Evolutionary conservation across 768 basidiomycete genomes (phyloP), one percentile per base, ranked within the genome.

Genomic region (Cantharellus anzutake): DNA sequence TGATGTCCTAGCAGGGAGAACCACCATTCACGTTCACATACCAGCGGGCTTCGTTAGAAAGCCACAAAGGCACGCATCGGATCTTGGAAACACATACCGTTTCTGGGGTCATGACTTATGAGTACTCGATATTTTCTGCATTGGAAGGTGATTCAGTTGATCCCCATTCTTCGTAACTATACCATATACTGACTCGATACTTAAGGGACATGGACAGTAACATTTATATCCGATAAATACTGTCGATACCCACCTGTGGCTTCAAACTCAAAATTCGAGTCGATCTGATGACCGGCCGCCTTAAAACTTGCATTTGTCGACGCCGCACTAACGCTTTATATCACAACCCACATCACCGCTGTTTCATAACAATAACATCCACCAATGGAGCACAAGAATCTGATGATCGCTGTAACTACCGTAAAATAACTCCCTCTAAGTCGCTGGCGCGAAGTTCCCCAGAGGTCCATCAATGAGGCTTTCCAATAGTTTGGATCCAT

Each of bases 1-100:
- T 37, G 14, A 57, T 38, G 38, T 11, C 5, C 16, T 41, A 14
- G 2, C 40, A 57, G 56, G 96, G 96, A 51, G 85, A 88, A 68
- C 85, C 96, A 16, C 96, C 96, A 0, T 99, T 97, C 72, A 84
- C 92, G 1, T 97, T 99, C 71, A 92, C 91, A 0, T 93, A 93
- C 71, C 87, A 91, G 69, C 80, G 89, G 53, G 78, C 87, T 2
- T 88, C 89, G 70, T 76, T 81, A 20, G 76, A 74, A 56, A 69
- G 73, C 2, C 80, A 77, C 71, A 86, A 85, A 39, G 63, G 60
- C 34, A 62, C 66, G 3, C 77, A 78, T 56, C 82, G 78, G 64
- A 80, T 92, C n/a, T 75, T 93, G 4, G 90, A 93, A 70, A 88
- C 88, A 16, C 90, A 93, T 66, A 93, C 90, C 0, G 87, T 91